These are phyloP conservation scores for Tetrahymena thermophila DNA, from an alignment of 73 alveolate species.

Conservation along the genomic window DNA sequence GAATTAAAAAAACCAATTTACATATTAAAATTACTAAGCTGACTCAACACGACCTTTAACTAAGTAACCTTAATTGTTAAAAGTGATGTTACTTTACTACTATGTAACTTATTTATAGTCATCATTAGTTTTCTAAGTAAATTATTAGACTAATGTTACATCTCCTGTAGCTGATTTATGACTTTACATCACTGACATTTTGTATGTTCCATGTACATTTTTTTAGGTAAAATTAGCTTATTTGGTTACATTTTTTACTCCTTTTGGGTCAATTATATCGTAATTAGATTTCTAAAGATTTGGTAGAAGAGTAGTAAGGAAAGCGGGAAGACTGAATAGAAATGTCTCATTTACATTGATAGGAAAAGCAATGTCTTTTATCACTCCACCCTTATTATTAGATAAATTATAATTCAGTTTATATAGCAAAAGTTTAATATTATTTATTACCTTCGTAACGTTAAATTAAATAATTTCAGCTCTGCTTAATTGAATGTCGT, in stretches of 20 bases:
- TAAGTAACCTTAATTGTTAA: not conserved
- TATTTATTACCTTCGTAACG: not conserved
- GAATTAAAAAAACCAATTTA: not conserved
- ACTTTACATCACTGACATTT: not conserved
- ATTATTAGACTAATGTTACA: not conserved
- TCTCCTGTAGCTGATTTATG: not conserved
- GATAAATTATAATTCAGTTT: not conserved
- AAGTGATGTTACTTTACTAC: not conserved
- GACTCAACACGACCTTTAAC: not conserved
- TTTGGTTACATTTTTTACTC: not conserved
- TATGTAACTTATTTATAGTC: not conserved
- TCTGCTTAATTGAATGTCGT: not conserved
- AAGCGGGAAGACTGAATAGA: not conserved
- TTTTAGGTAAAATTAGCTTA: not conserved
- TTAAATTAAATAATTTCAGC: not conserved
- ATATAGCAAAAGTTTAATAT: not conserved
- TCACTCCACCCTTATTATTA: not conserved
- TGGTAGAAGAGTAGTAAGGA: not conserved
- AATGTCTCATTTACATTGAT: not conserved
- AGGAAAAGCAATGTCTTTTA: not conserved
- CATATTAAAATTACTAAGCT: not conserved
- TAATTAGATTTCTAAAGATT: not conserved
- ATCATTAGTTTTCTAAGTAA: not conserved
- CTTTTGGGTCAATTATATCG: not conserved
- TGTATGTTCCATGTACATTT: not conserved